Evolutionary conservation across 2,329 filamentous ascomycete species (phyloP), one percentile per base, ranked within the genome.

Genomic region (Aspergillus caelatus): DNA sequence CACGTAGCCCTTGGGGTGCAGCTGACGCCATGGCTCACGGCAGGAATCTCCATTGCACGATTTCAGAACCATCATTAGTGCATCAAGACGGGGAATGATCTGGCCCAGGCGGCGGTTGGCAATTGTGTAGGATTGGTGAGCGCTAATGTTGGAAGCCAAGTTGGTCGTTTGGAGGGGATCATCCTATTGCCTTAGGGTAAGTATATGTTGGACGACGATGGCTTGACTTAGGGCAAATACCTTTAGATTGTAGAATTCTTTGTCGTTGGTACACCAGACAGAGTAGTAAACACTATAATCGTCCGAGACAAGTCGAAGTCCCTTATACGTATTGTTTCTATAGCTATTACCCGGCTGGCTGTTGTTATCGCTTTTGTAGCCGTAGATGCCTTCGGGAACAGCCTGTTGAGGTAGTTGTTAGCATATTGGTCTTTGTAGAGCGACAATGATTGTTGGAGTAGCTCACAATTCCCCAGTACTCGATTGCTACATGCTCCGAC

Each of bases 261-360:
- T 85, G 70, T 90, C 88, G 58, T 87, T 87, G 16, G 78, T 89
- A 70, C 89, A 91, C 88, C 89, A 91, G 0, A 90, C 86, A 0
- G 87, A 84, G 69, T 91, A 91, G 65, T 88, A 86, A 6, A 91
- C 72, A 68, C 84, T 86, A 70, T 90, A 91, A 5, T 77, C 75
- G 2, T 82, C 72, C 0, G 82, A 77, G 4, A 87, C 78, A 7
- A 89, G 74, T n/a, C 87, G 81, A 23, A 88, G 68, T 0, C 81
- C 83, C 74, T 89, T 89, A 79, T 89, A 89, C 0, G 86, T 89
- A 67, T 89, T 88, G 65, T 82, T 82, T 21, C 70, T 43, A 58
- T 65, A 69, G 23, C 54, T 57, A 46, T 68, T 70, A n/a, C 65
- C 68, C 3, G 62, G 10, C 11, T 68, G 52, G 19, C 60, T 52